Percentiles rank a stretch among this genome's conserved stretches.
These are phyloP conservation scores for Physcomitrellopsis africana DNA, from an alignment of 225 moss, liverwort and hornwort genomes.

Conservation along the genomic window DNA sequence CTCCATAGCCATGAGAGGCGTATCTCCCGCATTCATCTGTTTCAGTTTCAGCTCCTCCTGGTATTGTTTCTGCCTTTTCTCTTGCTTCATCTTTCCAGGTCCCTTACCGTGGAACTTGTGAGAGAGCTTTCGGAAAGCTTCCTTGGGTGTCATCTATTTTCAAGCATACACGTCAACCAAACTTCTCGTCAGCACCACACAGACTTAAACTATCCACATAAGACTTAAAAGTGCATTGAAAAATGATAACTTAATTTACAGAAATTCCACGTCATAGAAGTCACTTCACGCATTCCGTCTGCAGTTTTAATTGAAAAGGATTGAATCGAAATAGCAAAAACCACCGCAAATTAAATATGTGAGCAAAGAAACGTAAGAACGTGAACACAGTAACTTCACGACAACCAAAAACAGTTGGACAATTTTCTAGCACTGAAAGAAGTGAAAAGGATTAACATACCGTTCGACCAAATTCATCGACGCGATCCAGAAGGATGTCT, in stretches of 20 bases:
- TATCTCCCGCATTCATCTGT: slow-evolving; percentile 99
- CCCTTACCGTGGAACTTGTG: slow-evolving; percentile 99
- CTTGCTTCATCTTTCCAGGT: slow-evolving; percentile 99
- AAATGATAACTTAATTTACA: no score
- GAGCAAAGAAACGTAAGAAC: slow-evolving; percentile 4
- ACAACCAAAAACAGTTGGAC: slow-evolving; percentile 5
- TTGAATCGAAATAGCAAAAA: slow-evolving; percentile 10
- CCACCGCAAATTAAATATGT: neutral
- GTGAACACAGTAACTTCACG: neutral
- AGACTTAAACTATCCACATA: neutral
- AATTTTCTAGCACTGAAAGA: neutral
- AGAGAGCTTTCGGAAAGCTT: slow-evolving; percentile 98
- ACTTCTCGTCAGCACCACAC: neutral
- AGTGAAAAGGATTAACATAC: slow-evolving; percentile 53
- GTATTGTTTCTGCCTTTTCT: slow-evolving; percentile 95
- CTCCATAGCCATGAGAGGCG: slow-evolving; percentile 99
- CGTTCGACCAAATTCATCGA: slow-evolving; percentile 97
- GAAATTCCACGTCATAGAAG: no score
- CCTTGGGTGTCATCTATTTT: slow-evolving; percentile 98
- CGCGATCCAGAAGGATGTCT: slow-evolving; percentile 92
- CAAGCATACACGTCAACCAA: slow-evolving; percentile 11
- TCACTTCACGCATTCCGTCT: neutral
- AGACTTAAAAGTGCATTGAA: neutral
- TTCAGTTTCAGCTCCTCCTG: slow-evolving; percentile 97
- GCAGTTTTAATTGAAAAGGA: neutral